These are phyloP conservation scores for Silybum marianum DNA, from an alignment of 129 eudicot species.

Conservation along the genomic window DNA sequence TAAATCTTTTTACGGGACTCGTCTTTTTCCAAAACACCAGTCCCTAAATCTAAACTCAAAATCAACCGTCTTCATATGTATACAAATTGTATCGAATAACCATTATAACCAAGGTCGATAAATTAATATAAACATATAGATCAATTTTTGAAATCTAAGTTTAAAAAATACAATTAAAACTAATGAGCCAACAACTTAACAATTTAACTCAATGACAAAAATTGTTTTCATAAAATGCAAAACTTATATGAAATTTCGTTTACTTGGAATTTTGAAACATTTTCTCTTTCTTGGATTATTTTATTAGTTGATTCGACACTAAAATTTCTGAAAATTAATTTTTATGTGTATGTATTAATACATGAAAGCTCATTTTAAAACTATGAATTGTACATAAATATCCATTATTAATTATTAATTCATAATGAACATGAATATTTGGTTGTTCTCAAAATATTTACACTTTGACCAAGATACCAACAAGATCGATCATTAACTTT, in stretches of 20 bases:
- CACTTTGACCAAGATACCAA: neutral
- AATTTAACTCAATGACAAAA: neutral
- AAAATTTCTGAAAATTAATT: too few species aligned
- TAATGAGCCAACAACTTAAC: neutral
- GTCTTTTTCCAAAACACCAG: too few species aligned
- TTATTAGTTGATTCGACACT: neutral
- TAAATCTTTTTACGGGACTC: too few species aligned
- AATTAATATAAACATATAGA: neutral
- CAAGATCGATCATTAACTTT: neutral
- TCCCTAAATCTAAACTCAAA: too few species aligned
- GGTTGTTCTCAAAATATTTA: neutral
- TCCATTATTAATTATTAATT: too few species aligned
- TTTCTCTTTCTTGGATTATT: neutral
- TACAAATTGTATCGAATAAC: neutral
- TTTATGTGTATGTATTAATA: neutral
- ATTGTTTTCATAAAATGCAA: neutral
- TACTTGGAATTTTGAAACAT: neutral
- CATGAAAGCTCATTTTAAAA: neutral
- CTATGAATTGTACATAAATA: neutral
- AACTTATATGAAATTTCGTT: neutral
- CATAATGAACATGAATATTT: neutral
- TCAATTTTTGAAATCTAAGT: too few species aligned
- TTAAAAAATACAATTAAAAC: neutral
- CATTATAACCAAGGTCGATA: too few species aligned
- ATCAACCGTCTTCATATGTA: too few species aligned